These are phyloP conservation scores for Penicillium ochrochloron DNA, from an alignment of 495 filamentous ascomycete genomes.

Conservation along the genomic window DNA sequence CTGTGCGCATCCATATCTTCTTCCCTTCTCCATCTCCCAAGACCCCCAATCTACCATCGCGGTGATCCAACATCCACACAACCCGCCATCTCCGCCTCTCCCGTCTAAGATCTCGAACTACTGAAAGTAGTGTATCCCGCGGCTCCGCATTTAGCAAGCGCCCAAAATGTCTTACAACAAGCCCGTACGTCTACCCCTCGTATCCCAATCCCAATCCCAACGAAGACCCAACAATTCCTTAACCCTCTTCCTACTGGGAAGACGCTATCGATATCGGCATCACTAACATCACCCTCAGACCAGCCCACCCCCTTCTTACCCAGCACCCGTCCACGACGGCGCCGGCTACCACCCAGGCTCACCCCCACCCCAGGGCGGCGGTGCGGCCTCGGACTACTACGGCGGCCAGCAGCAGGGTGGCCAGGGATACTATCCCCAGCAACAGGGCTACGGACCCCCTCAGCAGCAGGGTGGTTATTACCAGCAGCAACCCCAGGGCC, in stretches of 20 bases:
- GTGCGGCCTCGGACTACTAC: slow-evolving; percentile 37
- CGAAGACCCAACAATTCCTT: neutral
- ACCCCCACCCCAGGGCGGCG: slow-evolving; percentile 32
- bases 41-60: neutral
- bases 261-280: neutral
- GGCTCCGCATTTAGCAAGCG: slow-evolving; percentile 11
- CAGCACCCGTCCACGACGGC: slow-evolving; percentile 37
- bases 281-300: slow-evolving; percentile 27
- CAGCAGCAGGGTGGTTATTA: slow-evolving; percentile 34
- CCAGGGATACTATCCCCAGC: slow-evolving; percentile 35
- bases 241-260: neutral
- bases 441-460: slow-evolving; percentile 8
- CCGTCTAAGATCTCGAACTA: neutral
- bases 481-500: slow-evolving; percentile 34
- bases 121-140: neutral
- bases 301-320: slow-evolving; percentile 49
- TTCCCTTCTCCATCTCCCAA: neutral
- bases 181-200: slow-evolving; percentile 30
- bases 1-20: neutral
- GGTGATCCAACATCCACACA: neutral
- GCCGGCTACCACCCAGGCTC: slow-evolving; percentile 31
- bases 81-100: slow-evolving; percentile 13
- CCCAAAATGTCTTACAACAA: slow-evolving; percentile 44
- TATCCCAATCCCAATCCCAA: slow-evolving; percentile 5
- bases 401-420: slow-evolving; percentile 20